Evolutionary conservation across 2,329 filamentous ascomycete genomes (phyloP).

Genomic region (Alternaria atra): DNA sequence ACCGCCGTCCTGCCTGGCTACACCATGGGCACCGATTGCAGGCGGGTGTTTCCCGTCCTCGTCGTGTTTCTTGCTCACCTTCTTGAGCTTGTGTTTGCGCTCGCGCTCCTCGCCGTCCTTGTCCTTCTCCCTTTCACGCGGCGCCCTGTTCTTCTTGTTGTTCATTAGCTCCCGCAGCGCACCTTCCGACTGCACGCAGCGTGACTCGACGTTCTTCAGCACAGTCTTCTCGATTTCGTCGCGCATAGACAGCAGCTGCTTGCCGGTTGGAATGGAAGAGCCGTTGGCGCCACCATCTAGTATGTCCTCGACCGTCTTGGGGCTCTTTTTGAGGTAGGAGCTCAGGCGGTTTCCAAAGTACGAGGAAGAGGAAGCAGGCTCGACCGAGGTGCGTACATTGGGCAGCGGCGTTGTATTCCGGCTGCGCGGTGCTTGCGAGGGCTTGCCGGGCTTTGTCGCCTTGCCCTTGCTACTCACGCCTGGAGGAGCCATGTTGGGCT

Average conservation of each 20-base stretch:
- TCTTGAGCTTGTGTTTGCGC: slow-evolving; percentile 55
- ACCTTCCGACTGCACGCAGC: slow-evolving; percentile 73
- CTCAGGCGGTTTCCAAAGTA: slow-evolving; percentile 69
- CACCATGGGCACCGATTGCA: slow-evolving; percentile 69
- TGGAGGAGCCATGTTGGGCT: slow-evolving; percentile 43
- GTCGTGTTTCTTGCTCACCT: slow-evolving; percentile 83
- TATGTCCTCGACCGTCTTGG: slow-evolving; percentile 73
- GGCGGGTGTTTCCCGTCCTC: slow-evolving; percentile 69
- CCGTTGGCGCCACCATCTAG: slow-evolving; percentile 69
- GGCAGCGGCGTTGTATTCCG: slow-evolving; percentile 80
- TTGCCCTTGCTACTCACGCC: slow-evolving; percentile 60
- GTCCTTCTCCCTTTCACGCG: slow-evolving; percentile 62
- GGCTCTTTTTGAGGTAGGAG: slow-evolving; percentile 65
- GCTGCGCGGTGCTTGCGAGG: slow-evolving; percentile 60
- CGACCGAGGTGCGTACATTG: slow-evolving; percentile 58
- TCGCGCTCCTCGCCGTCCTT: slow-evolving; percentile 57
- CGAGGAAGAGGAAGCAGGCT: slow-evolving; percentile 53
- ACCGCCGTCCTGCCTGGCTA: slow-evolving; percentile 71
- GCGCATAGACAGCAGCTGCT: slow-evolving; percentile 70
- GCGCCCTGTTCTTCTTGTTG: slow-evolving; percentile 68
- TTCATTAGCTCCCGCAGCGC: slow-evolving; percentile 76
- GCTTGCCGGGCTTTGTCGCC: slow-evolving; percentile 54
- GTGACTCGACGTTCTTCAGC: slow-evolving; percentile 55
- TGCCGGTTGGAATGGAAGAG: slow-evolving; percentile 64
- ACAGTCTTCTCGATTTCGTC: slow-evolving; percentile 69